Evolutionary conservation across 2,329 filamentous ascomycete genomes (phyloP).

Genomic region (Zelopaecilomyces penicillatus): DNA sequence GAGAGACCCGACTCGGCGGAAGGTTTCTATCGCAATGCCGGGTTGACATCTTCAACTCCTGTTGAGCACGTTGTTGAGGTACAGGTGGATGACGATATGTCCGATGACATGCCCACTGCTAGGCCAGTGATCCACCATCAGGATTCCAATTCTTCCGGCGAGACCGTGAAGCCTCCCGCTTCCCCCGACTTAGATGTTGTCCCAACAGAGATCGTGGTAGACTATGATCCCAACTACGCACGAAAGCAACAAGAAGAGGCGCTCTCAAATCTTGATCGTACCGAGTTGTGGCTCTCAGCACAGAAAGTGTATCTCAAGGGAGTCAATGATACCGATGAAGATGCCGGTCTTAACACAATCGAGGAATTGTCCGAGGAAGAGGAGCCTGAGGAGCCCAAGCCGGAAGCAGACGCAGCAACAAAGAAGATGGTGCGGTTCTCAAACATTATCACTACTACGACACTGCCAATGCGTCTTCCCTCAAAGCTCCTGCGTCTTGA

Average conservation of each 20-base stretch:
- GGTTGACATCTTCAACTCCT: slow-evolving; percentile 32
- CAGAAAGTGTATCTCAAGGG: slow-evolving; percentile 71
- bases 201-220: slow-evolving; percentile 56
- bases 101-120: slow-evolving; percentile 60
- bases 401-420: slow-evolving; percentile 22
- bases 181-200: slow-evolving; percentile 47
- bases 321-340: slow-evolving; percentile 41
- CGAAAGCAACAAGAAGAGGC: slow-evolving; percentile 63
- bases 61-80: slow-evolving; percentile 63
- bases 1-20: slow-evolving; percentile 29
- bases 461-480: slow-evolving; percentile 42
- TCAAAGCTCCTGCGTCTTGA: slow-evolving; percentile 50
- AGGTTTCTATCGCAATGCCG: slow-evolving; percentile 29
- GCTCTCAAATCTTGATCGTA: slow-evolving; percentile 71
- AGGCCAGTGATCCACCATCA: slow-evolving; percentile 34
- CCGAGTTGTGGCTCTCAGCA: slow-evolving; percentile 75
- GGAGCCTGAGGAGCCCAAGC: slow-evolving; percentile 17
- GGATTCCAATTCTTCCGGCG: slow-evolving; percentile 22
- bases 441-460: slow-evolving; percentile 37
- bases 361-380: slow-evolving; percentile 16
- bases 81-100: slow-evolving; percentile 33
- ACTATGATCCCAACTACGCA: slow-evolving; percentile 69
- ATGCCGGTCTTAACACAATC: slow-evolving; percentile 29
- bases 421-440: slow-evolving; percentile 76
- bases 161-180: slow-evolving; percentile 23